A percentile compares a stretch with the other conserved stretches of the same genome.
phyloP scores from a whole-genome alignment of 192 early-diverging fungal species.

The Linnemannia hyalina region DNA sequence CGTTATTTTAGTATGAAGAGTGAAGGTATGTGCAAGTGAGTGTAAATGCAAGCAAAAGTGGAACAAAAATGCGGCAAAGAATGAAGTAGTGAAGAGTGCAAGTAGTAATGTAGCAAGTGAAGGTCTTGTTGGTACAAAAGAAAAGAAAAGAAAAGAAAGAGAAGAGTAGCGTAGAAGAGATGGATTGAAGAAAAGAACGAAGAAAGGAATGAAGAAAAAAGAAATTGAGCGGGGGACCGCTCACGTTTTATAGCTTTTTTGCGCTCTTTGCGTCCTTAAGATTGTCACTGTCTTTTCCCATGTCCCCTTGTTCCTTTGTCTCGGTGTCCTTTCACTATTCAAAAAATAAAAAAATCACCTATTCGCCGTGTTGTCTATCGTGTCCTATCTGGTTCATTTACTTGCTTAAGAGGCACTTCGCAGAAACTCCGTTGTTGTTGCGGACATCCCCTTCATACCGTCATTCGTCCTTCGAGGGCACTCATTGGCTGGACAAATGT shows the following conservation, averaged over 20 bases:
- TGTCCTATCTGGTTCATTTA: not conserved
- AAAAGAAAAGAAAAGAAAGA: not conserved
- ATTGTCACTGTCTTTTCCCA: not conserved
- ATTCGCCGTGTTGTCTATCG: not conserved
- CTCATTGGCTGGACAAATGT: not conserved
- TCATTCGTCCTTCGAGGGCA: not conserved
- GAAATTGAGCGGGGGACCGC: not conserved
- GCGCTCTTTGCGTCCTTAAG: not conserved
- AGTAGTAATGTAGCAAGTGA: not conserved
- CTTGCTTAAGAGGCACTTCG: not conserved
- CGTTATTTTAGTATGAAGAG: not conserved
- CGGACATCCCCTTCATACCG: not conserved
- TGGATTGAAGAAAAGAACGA: not conserved
- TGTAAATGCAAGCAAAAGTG: not conserved
- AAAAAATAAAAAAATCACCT: too few species aligned
- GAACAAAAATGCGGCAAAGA: not conserved
- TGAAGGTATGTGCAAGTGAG: not conserved
- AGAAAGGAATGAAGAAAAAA: not conserved
- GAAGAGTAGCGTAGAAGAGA: not conserved
- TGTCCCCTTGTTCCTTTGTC: not conserved
- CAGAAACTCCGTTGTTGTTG: not conserved
- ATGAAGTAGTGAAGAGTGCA: not conserved
- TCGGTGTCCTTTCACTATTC: too few species aligned
- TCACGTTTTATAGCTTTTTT: slow-evolving; percentile 1
- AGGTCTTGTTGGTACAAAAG: not conserved